A percentile compares a stretch with the other conserved stretches of the same genome.
These are phyloP conservation scores for Corynespora cassiicola DNA, from an alignment of 2,329 filamentous ascomycete genomes.

Conservation along the genomic window DNA sequence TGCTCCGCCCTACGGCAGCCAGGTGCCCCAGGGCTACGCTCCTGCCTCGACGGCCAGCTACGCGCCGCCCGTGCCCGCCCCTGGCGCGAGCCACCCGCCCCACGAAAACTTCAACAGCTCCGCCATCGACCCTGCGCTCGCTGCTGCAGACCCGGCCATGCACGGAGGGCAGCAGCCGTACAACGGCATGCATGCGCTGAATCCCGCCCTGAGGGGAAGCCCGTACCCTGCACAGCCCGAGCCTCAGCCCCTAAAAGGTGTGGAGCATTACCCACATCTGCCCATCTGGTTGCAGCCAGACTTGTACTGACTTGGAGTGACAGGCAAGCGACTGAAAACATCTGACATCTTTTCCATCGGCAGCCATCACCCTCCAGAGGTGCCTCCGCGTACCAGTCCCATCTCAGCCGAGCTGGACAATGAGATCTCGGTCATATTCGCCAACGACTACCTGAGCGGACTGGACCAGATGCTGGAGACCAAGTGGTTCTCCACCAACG, in stretches of 20 bases:
- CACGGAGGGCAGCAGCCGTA: slow-evolving; percentile 35
- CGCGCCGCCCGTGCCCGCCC: slow-evolving; percentile 38
- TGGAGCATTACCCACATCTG: slow-evolving; percentile 9
- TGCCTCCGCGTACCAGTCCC: slow-evolving; percentile 34
- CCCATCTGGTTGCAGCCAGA: not conserved
- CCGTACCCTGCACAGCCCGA: slow-evolving; percentile 29
- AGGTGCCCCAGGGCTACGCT: slow-evolving; percentile 51
- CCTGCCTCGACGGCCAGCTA: slow-evolving; percentile 52
- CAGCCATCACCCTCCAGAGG: slow-evolving; percentile 42
- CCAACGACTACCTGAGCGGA: slow-evolving; percentile 42
- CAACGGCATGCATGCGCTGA: slow-evolving; percentile 41
- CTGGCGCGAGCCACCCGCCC: slow-evolving; percentile 43
- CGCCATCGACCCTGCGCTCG: slow-evolving; percentile 72
- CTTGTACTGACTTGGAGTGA: slow-evolving; percentile 8
- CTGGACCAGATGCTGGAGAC: slow-evolving; percentile 65
- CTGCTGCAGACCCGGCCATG: slow-evolving; percentile 48
- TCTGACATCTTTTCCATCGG: slow-evolving; percentile 42
- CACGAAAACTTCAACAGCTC: slow-evolving; percentile 63
- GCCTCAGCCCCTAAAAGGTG: slow-evolving; percentile 37
- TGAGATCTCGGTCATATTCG: slow-evolving; percentile 39
- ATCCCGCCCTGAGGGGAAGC: slow-evolving; percentile 37
- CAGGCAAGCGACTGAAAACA: slow-evolving; percentile 44
- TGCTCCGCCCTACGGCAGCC: slow-evolving; percentile 44
- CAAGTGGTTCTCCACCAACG: slow-evolving; percentile 74
- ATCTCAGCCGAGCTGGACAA: slow-evolving; percentile 38